Evolutionary conservation across 164 flowering plant genomes (phyloP).

Genomic region (Saururus chinensis): DNA sequence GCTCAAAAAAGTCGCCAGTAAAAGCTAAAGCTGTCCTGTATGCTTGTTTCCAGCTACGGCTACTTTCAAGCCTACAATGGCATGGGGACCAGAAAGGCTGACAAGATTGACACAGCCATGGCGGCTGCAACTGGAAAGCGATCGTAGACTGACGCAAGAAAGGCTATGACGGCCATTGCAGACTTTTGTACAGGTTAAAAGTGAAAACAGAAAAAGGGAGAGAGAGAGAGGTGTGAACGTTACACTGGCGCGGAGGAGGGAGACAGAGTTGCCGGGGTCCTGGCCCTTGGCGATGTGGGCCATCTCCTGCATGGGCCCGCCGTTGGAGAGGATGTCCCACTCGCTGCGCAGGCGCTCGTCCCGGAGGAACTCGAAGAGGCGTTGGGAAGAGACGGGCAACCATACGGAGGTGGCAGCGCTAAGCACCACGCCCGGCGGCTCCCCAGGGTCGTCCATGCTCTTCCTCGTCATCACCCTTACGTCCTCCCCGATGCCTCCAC

Average conservation of each 20-base stretch:
- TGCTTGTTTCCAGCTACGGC: too few species aligned
- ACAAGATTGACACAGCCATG: too few species aligned
- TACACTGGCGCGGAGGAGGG: slow-evolving; percentile 84
- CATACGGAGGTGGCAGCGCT: slow-evolving; percentile 96
- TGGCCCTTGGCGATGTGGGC: slow-evolving; percentile 94
- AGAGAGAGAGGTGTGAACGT: slow-evolving; percentile 4
- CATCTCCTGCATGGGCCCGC: slow-evolving; percentile 99
- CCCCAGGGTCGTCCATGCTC: slow-evolving; percentile 93
- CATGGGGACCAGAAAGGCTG: too few species aligned
- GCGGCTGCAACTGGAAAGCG: too few species aligned
- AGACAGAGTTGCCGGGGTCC: slow-evolving; percentile 91
- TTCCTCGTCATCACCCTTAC: slow-evolving; percentile 88
- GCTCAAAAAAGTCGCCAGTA: too few species aligned
- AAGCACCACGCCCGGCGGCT: slow-evolving; percentile 85
- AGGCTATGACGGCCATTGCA: too few species aligned
- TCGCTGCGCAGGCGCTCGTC: slow-evolving; percentile 81
- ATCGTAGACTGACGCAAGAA: too few species aligned
- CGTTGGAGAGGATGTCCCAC: slow-evolving; percentile 97
- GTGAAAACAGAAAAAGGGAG: too few species aligned
- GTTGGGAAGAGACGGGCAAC: slow-evolving; percentile 82
- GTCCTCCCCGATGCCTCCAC: slow-evolving; percentile 60
- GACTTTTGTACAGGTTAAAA: too few species aligned
- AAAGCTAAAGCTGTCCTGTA: too few species aligned
- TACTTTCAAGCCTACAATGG: too few species aligned
- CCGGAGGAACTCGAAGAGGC: slow-evolving; percentile 81